Base-by-base conservation (phyloP, 2,329 filamentous ascomycete genomes). In the Fonsecaea pugnacius region DNA sequence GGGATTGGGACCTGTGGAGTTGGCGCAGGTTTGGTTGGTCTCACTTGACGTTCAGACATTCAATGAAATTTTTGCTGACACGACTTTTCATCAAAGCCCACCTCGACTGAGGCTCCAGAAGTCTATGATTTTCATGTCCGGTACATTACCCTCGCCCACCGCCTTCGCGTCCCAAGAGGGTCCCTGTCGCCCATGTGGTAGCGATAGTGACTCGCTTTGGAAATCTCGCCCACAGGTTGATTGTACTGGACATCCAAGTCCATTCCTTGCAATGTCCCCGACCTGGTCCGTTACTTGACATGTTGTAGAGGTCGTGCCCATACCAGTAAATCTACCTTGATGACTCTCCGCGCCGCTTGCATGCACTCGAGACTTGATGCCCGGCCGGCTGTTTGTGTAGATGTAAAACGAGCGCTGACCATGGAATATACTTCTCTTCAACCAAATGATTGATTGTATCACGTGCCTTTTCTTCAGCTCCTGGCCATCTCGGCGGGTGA, bases 41-140 rank as follows among this genome's bases (percentile, higher is more conserved):
- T 68, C 63, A 63, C 66, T 66, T 50, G 46, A 64, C 38, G 18
- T 36, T 43, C 48, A 58, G 61, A 27, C 55, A 53, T 55, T 56
- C 43, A 68, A 66, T 68, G 61, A 66, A 58, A 64, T 43, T 53
- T 18, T 54, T 68, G 66, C 66, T 68, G 66, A 68, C 66, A 63
- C 46, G 18, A 61, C 33, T 52, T 60, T 61, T 27, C 55, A 24
- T 24, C 8, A 27, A 63, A 63, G 64, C 46, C 36, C 32, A n/a
- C 35, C 40, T 35, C 14, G 27, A 27, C 18, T 24, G 24, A 24
- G 18, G 18, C 43, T 48, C 16, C 43, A 12, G 21, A 21, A 48
- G 43, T 48, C 43, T 7, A 14, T 24, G 43, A 48, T 48, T 27
- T 10, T 18, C 43, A 14, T 24, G 16, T 43, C 32, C 30, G 24